Evolutionary conservation across 2,329 filamentous ascomycete genomes (phyloP).

Genomic region (Claviceps lovelessii): DNA sequence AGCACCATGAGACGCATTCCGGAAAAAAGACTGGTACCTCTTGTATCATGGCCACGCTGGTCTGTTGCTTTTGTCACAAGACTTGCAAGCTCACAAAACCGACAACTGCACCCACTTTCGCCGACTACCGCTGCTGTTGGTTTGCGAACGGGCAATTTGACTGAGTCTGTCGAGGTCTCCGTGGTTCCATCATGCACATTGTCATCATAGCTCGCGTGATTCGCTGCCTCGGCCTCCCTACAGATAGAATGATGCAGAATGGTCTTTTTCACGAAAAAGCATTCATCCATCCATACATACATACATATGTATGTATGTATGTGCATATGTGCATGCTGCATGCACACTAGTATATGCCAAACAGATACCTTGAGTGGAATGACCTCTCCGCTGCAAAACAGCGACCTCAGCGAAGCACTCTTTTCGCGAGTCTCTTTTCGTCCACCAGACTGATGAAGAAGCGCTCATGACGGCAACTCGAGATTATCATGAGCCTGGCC

Average conservation of each 20-base stretch:
- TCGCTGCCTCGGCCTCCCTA: neutral
- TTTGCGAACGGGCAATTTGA: neutral
- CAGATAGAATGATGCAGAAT: too few species aligned
- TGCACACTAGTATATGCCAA: neutral
- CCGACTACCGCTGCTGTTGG: neutral
- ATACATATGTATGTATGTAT: too few species aligned
- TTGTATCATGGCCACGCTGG: neutral
- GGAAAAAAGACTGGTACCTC: neutral
- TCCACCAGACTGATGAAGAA: neutral
- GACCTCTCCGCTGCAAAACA: neutral
- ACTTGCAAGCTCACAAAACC: neutral
- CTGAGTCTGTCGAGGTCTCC: neutral
- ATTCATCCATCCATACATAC: too few species aligned
- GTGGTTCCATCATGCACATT: neutral
- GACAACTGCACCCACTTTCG: neutral
- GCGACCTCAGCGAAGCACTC: neutral
- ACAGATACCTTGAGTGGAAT: neutral
- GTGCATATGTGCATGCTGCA: too few species aligned
- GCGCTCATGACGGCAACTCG: too few species aligned
- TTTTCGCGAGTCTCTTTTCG: neutral
- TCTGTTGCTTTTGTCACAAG: neutral
- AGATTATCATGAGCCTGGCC: too few species aligned
- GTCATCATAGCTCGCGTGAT: neutral
- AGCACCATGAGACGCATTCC: neutral
- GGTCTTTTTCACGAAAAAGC: too few species aligned